Evolutionary conservation across 176 grass and related monocot species (phyloP), one percentile per base, ranked within the genome.

Genomic region (Thalia dealbata): DNA sequence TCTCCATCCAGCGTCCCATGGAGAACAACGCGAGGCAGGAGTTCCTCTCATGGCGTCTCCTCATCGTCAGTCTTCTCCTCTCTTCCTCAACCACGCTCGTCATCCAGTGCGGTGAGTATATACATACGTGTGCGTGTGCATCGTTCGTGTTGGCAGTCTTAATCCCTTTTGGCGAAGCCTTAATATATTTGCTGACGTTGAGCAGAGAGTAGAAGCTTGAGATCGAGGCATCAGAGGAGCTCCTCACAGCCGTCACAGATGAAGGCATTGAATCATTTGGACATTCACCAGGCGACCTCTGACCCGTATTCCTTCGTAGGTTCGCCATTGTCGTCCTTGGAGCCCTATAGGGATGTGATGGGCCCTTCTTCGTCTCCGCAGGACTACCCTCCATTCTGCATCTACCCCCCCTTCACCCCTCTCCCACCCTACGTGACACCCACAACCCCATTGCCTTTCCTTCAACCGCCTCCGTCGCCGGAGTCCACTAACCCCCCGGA

Each of bases 271-370:
- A 25, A 30, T 38, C 80, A 82, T 63, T 75, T 82, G 14, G 74
- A 76, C 14, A 73, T 83, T 10, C 71, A 70, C 42, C 75, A 81
- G 61, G 78, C 80, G 11, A 67, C 82, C 0, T 83, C 91, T 26
- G 69, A 75, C 67, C 81, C 85, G 1, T 72, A 89, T 80, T 63
- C 77, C 74, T 21, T 32, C 9, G 70, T 65, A 1, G 78, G 51
- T 46, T 74, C 91, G 3, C 91, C 91, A 19, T 68, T 76, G 13
- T 60, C 84, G 30, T 58, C n/a, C n/a, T n/a, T 89, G 35, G 79
- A 87, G 35, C 77, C 79, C 67, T 87, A 82, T 73, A 56, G 44
- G 52, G 84, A 87, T 18, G 78, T 64, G 25, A 72, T 87, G 65
- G 66, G 78, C 0, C 78, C 78, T 63, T 60, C 81, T 0, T 60